Base-by-base conservation (phyloP, 345 rosid genomes). In the Anacardium occidentale region DNA sequence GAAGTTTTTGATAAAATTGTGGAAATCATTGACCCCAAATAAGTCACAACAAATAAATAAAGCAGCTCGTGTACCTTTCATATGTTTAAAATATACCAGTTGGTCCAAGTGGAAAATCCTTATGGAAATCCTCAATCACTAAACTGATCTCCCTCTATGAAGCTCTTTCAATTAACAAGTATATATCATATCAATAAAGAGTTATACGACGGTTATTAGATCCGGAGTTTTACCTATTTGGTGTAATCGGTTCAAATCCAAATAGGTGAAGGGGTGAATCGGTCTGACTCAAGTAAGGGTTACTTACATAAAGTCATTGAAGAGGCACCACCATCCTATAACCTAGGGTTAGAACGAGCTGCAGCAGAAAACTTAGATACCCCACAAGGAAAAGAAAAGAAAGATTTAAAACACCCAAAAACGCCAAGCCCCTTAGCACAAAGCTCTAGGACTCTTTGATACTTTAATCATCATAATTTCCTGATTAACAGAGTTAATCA, bases 391-490 rank as follows among this genome's bases (percentile, higher is more conserved):
- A n/a, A 18, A 29, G 29, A 17, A 25, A 17, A 18, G 18, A 17
- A 25, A 9, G 45, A 32, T 34, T 2, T 14, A 17, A 61, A 7
- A 9, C 18, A 61, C 9, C 14, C 64, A 63, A 51, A 21, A 44
- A 15, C 66, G 53, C 29, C 69, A n/a, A 74, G 40, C 73, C 79
- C 77, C 26, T 75, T 69, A 70, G 52, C 83, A 75, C 86, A 80
- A 59, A 50, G 83, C 80, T 79, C 83, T 70, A 79, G 73, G 61
- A 53, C 22, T 53, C 21, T 50, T 52, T 48, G 20, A 37, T 37
- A 32, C 53, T 17, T 50, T 50, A 44, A 40, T 22, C 20, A 37
- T 8, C 7, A 53, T 37, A 53, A 24, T 15, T 10, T 40, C 42
- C n/a, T 7, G 8, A 32, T 1, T 18, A 22, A 45, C 34, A 45